Evolutionary conservation across 2,329 filamentous ascomycete species (phyloP), one percentile per base, ranked within the genome.

Genomic region (Magnaporthiopsis incrustans): DNA sequence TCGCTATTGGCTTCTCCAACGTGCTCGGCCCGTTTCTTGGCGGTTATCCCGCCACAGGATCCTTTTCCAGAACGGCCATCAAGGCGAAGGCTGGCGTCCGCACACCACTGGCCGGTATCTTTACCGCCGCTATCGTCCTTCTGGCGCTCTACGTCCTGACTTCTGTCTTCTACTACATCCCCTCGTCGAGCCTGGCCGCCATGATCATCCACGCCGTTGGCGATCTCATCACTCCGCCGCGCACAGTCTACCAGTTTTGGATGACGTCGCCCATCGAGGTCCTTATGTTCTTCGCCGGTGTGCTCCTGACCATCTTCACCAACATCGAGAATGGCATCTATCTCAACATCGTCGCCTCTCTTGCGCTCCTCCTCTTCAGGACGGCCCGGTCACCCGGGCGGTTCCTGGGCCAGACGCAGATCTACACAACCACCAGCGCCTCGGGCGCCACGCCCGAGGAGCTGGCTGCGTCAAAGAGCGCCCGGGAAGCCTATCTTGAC

Each of bases 201-300:
- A 91, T 98, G 72, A 97, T 98, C 68, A 97, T 98, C 67, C 94
- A 98, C 74, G 95, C 95, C 3, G 94, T 98, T 2, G 90, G 91
- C 65, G 94, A 98, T 33, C 57, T 66, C 25, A 60, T 66, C 25
- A 64, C 62, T 15, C 57, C 64, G 22, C 65, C 65, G 22, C 25
- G 30, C 4, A 63, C 62, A 3, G 57, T 66, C 3, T 65, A 66
- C 38, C 65, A 64, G 27, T 65, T 64, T 53, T 84, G 84, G 70
- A 82, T 79, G 63, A 80, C 80, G 74, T 86, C 84, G 50, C 81
- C 70, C 11, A 4, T 70, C 65, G 44, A 69, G 64, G 32, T 71
- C 66, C 6, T 66, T 7, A 2, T 69, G 67, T 32, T 67, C 50
- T 33, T 67, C 65, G 26, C 27, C 50, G 38, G 69, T 64, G 68